Base-by-base conservation (phyloP, 441 rosid species). In the Mallotus repandus region DNA sequence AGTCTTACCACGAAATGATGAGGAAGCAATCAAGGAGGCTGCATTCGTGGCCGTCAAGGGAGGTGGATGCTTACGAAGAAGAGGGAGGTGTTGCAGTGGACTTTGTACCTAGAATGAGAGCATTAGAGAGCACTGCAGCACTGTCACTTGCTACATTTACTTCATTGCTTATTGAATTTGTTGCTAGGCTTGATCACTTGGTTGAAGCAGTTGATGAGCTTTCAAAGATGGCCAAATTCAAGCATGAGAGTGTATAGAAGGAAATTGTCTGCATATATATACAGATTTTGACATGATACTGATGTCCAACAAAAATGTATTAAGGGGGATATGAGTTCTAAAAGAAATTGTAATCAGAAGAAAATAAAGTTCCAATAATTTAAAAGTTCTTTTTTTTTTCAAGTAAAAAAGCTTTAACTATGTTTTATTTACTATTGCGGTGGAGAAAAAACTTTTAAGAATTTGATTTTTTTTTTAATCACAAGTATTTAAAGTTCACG, bases 101-200 rank as follows among this genome's bases (percentile, higher is more conserved):
- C 35, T 55, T 81, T 21, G 46, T 83, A 66, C 88, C 89, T 0
- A 79, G 80, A 75, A 84, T 90, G 92, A 86, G 61, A 16, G 80
- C 89, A 15, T 76, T 85, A 6, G 88, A 86, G 83, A 90, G 84
- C 84, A 88, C 91, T 0, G 85, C 91, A 14, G 86, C 89, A 6
- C 60, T 88, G 21, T 89, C 92, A 56, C 85, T 88, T 12, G 86
- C 80, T 35, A 85, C 86, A 0, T 89, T 88, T 49, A 81, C 89
- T 59, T 88, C 92, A 9, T 80, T 90, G 81, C 87, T 90, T 18
- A 84, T 88, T 56, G 92, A 88, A 80, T 90, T 88, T 63, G 89
- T 90, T 52, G 92, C 86, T 8, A 82, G 92, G 84, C 84, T 88
- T 72, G 83, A 90, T 79, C 91, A 85, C 77, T 77, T 88, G 87